Evolutionary conservation across 352 stramenopile species (phyloP).

Genomic region (Phytophthora melonis): DNA sequence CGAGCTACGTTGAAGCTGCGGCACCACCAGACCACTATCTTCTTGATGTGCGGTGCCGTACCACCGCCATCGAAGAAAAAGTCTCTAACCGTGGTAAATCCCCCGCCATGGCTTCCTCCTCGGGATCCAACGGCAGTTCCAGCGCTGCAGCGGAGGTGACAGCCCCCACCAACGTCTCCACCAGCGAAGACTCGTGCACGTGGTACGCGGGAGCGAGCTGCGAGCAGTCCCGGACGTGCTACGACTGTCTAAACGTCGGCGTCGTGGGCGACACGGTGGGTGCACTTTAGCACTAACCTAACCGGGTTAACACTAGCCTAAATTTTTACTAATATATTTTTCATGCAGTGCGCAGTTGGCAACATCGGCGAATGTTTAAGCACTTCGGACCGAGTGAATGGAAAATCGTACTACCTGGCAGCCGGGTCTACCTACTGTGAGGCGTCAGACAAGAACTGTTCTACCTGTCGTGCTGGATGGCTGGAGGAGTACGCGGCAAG

Average conservation of each 20-base stretch:
- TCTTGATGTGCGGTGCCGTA: slow-evolving; percentile 28
- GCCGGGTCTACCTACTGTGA: slow-evolving; percentile 58
- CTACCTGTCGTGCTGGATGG: slow-evolving; percentile 37
- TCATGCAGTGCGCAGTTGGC: slow-evolving; percentile 38
- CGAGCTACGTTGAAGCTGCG: slow-evolving; percentile 24
- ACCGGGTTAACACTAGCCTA: background rate
- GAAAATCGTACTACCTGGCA: slow-evolving; percentile 55
- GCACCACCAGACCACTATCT: background rate
- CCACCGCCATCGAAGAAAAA: slow-evolving; percentile 23
- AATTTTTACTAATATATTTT: background rate
- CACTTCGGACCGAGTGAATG: slow-evolving; percentile 18
- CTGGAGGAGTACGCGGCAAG: slow-evolving; percentile 31
- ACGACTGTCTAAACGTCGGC: slow-evolving; percentile 51
- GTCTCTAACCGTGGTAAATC: background rate
- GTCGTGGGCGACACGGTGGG: slow-evolving; percentile 41
- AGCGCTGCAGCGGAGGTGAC: slow-evolving; percentile 7
- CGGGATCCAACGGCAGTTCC: slow-evolving; percentile 13
- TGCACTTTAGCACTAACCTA: slow-evolving; percentile 5
- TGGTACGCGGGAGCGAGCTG: slow-evolving; percentile 42
- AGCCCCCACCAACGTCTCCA: slow-evolving; percentile 29
- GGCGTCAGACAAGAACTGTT: slow-evolving; percentile 42
- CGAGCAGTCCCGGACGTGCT: slow-evolving; percentile 41
- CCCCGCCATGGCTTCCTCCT: slow-evolving; percentile 13
- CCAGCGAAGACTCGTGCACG: slow-evolving; percentile 44
- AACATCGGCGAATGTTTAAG: slow-evolving; percentile 41